These are phyloP conservation scores for Phytophthora citrophthora DNA, from an alignment of 352 stramenopile genomes.

Conservation along the genomic window DNA sequence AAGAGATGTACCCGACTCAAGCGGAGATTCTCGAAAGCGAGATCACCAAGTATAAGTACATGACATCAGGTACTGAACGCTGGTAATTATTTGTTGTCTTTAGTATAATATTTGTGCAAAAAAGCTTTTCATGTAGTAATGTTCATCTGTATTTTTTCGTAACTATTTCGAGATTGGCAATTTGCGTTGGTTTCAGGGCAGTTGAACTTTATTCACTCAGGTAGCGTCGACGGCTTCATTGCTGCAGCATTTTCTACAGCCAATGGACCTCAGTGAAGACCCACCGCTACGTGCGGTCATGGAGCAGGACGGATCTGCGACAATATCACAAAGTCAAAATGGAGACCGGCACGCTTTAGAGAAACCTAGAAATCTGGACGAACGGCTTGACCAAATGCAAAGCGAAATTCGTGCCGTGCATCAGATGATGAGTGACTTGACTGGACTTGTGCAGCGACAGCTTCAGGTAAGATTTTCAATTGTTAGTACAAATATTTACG, in stretches of 20 bases:
- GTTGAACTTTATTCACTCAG: not conserved
- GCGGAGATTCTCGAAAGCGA: slow-evolving; percentile 65
- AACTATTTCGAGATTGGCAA: not conserved
- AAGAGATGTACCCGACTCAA: slow-evolving; percentile 64
- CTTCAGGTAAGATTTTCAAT: slow-evolving; percentile 9
- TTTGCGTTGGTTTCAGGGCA: slow-evolving; percentile 10
- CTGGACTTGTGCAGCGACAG: slow-evolving; percentile 20
- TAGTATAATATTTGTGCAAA: not conserved
- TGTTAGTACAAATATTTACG: not conserved
- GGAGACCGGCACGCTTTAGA: not conserved
- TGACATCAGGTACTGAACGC: slow-evolving; percentile 55
- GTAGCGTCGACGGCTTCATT: not conserved
- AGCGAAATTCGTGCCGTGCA: slow-evolving; percentile 27
- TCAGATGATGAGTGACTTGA: slow-evolving; percentile 31
- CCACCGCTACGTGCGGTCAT: not conserved
- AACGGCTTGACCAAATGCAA: slow-evolving; percentile 32
- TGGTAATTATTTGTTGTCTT: slow-evolving; percentile 37
- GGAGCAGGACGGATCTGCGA: slow-evolving; percentile 6
- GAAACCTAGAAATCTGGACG: slow-evolving; percentile 7
- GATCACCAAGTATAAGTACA: slow-evolving; percentile 74
- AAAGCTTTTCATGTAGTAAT: too few species aligned
- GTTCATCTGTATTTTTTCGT: too few species aligned
- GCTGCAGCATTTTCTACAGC: not conserved
- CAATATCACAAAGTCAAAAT: slow-evolving; percentile 9
- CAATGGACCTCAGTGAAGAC: slow-evolving; percentile 1